phyloP scores from a whole-genome alignment of 176 grass and related monocot genomes.

The Hordeum vulgare region DNA sequence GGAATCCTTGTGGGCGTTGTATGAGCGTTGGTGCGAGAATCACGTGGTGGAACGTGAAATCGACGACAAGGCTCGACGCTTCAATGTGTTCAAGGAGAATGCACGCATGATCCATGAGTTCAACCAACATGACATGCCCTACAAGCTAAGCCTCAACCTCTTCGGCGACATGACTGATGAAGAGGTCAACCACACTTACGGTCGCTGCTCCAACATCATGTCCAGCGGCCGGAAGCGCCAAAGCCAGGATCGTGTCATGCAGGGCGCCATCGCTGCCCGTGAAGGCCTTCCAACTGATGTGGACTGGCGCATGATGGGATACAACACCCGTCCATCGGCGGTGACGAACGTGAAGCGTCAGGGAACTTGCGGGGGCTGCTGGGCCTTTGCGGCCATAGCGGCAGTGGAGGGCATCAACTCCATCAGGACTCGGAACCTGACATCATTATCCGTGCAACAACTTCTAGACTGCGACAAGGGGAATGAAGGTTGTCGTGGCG shows the following conservation, averaged over 20 bases:
- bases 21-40: conserved; percentile 38
- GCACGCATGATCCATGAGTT: conserved; percentile 28
- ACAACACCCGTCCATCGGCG: neutral
- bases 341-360: conserved; percentile 32
- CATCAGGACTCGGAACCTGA: conserved; percentile 5
- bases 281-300: neutral
- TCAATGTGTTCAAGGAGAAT: conserved; percentile 48
- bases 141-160: conserved; percentile 41
- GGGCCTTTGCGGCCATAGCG: conserved; percentile 18
- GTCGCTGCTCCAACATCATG: neutral
- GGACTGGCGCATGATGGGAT: neutral
- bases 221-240: neutral
- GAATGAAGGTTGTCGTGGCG: neutral
- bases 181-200: conserved; percentile 4
- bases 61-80: conserved; percentile 27
- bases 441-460: conserved; percentile 28
- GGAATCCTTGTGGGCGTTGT: conserved; percentile 26
- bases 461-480: conserved; percentile 14
- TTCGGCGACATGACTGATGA: conserved; percentile 46
- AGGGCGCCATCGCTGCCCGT: conserved; percentile 1
- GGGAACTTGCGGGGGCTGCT: conserved; percentile 38
- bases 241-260: neutral
- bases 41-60: conserved; percentile 7
- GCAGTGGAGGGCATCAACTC: conserved; percentile 33
- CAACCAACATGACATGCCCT: conserved; percentile 21